A percentile compares a stretch with the other conserved stretches of the same genome.
These are phyloP conservation scores for Smittium culicis DNA, from an alignment of 371 early-diverging fungal genomes.

Conservation along the genomic window DNA sequence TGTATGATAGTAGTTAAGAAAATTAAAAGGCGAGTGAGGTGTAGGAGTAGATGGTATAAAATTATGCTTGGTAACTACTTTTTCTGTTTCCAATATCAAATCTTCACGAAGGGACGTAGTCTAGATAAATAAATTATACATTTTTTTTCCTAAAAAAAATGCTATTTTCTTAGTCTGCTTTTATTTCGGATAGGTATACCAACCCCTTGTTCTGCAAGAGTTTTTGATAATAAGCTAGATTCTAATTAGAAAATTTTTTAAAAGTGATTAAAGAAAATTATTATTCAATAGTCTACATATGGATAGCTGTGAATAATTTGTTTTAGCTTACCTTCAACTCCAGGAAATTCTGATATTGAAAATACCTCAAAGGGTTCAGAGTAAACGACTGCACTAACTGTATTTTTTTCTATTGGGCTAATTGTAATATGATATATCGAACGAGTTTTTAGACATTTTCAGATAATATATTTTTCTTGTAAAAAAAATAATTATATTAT, in stretches of 20 bases:
- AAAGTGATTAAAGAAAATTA: neutral
- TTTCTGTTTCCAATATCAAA: too few relatives aligned
- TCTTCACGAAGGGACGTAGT: too few relatives aligned
- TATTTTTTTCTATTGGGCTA: neutral
- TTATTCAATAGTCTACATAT: neutral
- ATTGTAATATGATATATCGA: neutral
- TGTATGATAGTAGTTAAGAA: too few relatives aligned
- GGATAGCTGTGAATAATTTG: neutral
- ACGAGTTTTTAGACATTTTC: neutral
- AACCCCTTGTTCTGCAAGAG: conserved; percentile 10
- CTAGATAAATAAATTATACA: neutral
- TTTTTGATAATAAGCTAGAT: conserved; percentile 11
- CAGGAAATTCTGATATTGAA: conserved; percentile 8
- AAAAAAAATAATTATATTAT: neutral
- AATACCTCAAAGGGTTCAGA: conserved; percentile 11
- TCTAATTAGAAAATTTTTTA: conserved; percentile 2
- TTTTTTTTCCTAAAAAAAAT: conserved; percentile 1
- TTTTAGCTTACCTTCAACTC: conserved; percentile 10
- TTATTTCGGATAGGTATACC: conserved; percentile 11
- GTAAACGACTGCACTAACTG: neutral
- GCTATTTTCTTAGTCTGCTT: conserved; percentile 7
- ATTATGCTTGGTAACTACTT: too few relatives aligned
- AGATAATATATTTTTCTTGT: neutral
- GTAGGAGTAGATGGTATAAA: too few relatives aligned
- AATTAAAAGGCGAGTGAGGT: too few relatives aligned